Evolutionary conservation across 805 yeast genomes (phyloP), one percentile per base, ranked within the genome.

Genomic region (Maudiozyma saulgeensis): DNA sequence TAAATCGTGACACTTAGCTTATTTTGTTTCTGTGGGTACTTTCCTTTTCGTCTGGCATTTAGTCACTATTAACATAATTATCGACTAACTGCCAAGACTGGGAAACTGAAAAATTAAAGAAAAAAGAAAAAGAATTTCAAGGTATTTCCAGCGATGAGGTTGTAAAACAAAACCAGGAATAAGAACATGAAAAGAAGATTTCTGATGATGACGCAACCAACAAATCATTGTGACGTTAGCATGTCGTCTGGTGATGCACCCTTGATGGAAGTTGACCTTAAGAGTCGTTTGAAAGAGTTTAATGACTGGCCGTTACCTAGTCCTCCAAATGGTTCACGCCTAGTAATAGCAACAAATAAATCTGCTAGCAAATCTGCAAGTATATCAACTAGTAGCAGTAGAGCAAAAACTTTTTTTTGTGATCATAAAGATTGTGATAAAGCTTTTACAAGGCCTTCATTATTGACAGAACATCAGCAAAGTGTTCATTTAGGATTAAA

Each of bases 401-500:
- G 89, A 46, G 75, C 78, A 0, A 88, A 87, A 59, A 71, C 66
- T 23, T 83, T 84, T 60, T 59, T 64, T 12, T 91, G 98, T 64
- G 76, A 74, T 18, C 76, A 71, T 51, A 76, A 72, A 6, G 82
- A 77, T 2, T 93, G 98, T 60, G 76, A 68, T 31, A 91, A 88
- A 63, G 76, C 85, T 1, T 91, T 88, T 59, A 70, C 84, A 6
- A 74, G 91, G 45, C 97, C 97, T 0, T 82, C 95, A 1, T 71
- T 88, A 11, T 70, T 93, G 46, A 86, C 82, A 35, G 96, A 87
- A 58, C 99, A 93, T 60, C 73, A 76, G 52, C 71, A 91, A 39
- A 66, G 85, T 8, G 58, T 57, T 0, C 99, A 93, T 59, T 76
- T 85, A 2, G 85, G 87, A 51, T 80, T 82, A 40, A 71, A 93